Percentiles rank a stretch among this genome's conserved stretches.
phyloP scores from a whole-genome alignment of 2,329 filamentous ascomycete species.

The Pyrenophora teres region DNA sequence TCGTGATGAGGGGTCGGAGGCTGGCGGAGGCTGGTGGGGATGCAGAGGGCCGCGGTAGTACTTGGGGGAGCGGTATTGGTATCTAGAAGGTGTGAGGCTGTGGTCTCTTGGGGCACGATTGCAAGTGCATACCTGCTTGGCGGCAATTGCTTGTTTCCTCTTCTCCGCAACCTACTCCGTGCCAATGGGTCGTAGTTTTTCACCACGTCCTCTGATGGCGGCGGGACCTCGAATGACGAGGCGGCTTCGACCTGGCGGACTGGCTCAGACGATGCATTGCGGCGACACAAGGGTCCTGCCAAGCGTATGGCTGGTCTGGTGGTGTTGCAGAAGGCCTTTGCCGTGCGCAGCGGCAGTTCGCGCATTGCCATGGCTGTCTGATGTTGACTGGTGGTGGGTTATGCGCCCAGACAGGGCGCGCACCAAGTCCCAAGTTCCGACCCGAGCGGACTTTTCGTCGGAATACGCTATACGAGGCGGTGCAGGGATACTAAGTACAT shows the following conservation, averaged over 20 bases:
- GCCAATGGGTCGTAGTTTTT: conserved; percentile 57
- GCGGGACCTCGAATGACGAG: conserved; percentile 51
- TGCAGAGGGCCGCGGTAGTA: conserved; percentile 94
- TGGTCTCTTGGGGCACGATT: neutral
- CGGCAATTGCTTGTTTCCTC: conserved; percentile 52
- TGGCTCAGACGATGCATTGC: conserved; percentile 55
- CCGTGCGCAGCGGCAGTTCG: conserved; percentile 41
- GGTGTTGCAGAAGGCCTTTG: conserved; percentile 31
- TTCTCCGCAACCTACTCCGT: conserved; percentile 50
- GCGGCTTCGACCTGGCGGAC: conserved; percentile 54
- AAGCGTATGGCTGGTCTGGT: conserved; percentile 29
- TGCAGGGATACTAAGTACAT: conserved; percentile 26
- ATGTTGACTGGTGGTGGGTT: conserved; percentile 18
- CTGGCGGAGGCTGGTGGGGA: conserved; percentile 85
- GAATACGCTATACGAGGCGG: conserved; percentile 11
- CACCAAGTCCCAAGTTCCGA: neutral
- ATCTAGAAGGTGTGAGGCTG: conserved; percentile 60
- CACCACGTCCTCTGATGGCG: conserved; percentile 48
- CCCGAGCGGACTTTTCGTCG: conserved; percentile 22
- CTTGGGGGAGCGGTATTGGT: conserved; percentile 92
- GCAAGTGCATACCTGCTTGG: conserved; percentile 56
- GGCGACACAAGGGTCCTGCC: conserved; percentile 38
- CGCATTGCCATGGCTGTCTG: conserved; percentile 43
- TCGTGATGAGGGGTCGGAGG: conserved; percentile 85
- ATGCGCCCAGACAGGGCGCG: conserved; percentile 2